A percentile compares a stretch with the other conserved stretches of the same genome.
Evolutionary conservation across 768 basidiomycete genomes (phyloP).

Genomic region (Rhizopogon salebrosus): DNA sequence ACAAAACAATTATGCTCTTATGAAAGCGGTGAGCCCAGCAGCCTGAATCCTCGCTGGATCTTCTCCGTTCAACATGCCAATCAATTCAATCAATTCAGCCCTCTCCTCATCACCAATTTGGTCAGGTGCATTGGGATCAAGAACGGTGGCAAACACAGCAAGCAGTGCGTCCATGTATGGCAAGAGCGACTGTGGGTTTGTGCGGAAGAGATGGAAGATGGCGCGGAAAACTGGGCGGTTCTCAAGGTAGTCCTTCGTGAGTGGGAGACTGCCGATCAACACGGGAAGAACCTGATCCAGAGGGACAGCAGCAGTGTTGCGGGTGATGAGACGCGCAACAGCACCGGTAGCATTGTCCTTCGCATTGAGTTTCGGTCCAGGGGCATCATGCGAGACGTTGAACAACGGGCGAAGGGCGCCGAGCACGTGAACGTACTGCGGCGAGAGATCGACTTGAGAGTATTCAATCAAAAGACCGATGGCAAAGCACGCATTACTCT

Average conservation of each 20-base stretch:
- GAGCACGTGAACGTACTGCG: constrained; percentile 78
- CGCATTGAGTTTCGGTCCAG: constrained; percentile 71
- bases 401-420: constrained; percentile 80
- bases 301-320: constrained; percentile 74
- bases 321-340: constrained; percentile 80
- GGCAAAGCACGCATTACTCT: constrained; percentile 95
- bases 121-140: constrained; percentile 69
- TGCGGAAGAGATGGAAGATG: constrained; percentile 82
- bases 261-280: constrained; percentile 75
- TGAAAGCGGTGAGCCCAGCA: constrained; percentile 59
- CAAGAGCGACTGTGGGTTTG: constrained; percentile 62
- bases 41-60: constrained; percentile 77
- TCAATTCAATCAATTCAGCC: constrained; percentile 67
- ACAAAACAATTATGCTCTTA: constrained; percentile 30
- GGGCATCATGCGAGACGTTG: constrained; percentile 53
- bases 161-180: constrained; percentile 79
- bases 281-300: constrained; percentile 88
- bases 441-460: constrained; percentile 72
- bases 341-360: constrained; percentile 97
- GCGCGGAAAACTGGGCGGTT: constrained; percentile 86
- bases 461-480: constrained; percentile 88
- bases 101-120: constrained; percentile 80
- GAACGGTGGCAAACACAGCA: constrained; percentile 71
- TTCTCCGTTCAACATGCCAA: constrained; percentile 67
- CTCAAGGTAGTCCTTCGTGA: constrained; percentile 86